These are phyloP conservation scores for Lasiodiplodia sp. DNA, from an alignment of 2,329 filamentous ascomycete species.

Conservation along the genomic window DNA sequence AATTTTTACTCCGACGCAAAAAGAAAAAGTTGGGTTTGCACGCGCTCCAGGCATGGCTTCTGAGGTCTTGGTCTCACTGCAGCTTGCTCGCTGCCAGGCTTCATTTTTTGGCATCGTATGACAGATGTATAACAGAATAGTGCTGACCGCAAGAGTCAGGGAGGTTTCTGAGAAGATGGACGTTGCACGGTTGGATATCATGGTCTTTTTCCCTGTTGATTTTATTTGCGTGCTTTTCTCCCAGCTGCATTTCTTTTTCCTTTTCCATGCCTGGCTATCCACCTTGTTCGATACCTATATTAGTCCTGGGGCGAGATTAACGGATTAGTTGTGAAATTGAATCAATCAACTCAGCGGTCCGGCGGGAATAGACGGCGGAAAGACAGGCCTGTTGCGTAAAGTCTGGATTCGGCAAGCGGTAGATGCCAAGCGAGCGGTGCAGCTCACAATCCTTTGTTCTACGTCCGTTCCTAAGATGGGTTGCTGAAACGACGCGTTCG, in stretches of 20 bases:
- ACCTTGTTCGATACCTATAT: slow-evolving; percentile 30
- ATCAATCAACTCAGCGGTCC: slow-evolving; percentile 2
- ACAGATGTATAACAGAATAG: slow-evolving; percentile 27
- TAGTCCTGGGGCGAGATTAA: slow-evolving; percentile 26
- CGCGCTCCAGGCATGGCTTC: slow-evolving; percentile 17
- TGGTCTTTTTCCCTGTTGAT: slow-evolving; percentile 28
- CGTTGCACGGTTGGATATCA: slow-evolving; percentile 9
- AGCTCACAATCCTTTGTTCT: slow-evolving; percentile 23
- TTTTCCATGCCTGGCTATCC: slow-evolving; percentile 20
- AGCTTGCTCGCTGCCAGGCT: slow-evolving; percentile 21
- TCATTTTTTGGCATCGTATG: slow-evolving; percentile 10
- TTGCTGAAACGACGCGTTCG: slow-evolving; percentile 17
- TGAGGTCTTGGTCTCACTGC: slow-evolving; percentile 20
- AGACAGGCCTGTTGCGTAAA: background rate
- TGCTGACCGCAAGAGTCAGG: slow-evolving; percentile 5
- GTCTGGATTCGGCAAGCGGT: slow-evolving; percentile 6
- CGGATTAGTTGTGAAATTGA: slow-evolving; percentile 25
- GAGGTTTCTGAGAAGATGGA: background rate
- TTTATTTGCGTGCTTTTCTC: slow-evolving; percentile 9
- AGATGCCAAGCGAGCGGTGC: slow-evolving; percentile 7
- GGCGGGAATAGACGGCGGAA: slow-evolving; percentile 2
- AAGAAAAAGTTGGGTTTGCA: slow-evolving; percentile 27
- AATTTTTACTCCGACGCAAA: slow-evolving; percentile 19
- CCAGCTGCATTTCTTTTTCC: slow-evolving; percentile 16
- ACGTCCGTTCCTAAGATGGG: background rate